Evolutionary conservation across 805 yeast genomes (phyloP).

Genomic region (Candida palmyrensis): DNA sequence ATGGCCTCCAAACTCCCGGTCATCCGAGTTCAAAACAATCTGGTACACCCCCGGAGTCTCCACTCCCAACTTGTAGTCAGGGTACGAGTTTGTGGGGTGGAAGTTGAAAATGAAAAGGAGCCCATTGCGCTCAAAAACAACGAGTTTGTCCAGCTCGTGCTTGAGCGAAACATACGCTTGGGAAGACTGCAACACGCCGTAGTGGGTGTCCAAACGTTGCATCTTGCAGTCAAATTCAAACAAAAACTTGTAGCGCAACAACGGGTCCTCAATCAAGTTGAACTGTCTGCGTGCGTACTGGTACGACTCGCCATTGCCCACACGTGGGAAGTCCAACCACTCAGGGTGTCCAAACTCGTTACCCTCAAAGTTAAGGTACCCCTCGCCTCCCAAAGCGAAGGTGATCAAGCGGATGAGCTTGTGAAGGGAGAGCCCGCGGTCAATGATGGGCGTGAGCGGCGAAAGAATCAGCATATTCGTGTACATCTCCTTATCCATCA

Average conservation of each 20-base stretch:
- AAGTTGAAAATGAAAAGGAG: constrained; percentile 84
- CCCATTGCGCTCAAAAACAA: constrained; percentile 86
- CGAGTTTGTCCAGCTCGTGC: constrained; percentile 81
- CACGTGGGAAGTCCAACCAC: constrained; percentile 96
- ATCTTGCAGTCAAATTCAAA: constrained; percentile 81
- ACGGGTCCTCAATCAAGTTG: constrained; percentile 74
- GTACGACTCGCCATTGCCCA: constrained; percentile 80
- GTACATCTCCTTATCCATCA: constrained; percentile 98
- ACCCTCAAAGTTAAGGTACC: constrained; percentile 93
- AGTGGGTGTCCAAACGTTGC: constrained; percentile 69
- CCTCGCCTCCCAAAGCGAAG: constrained; percentile 93
- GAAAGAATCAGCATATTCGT: constrained; percentile 83
- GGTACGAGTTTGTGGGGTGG: constrained; percentile 76
- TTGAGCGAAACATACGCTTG: constrained; percentile 84
- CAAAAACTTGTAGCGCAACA: constrained; percentile 73
- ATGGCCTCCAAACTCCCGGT: constrained; percentile 74
- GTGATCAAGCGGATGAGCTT: constrained; percentile 86
- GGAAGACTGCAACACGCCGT: constrained; percentile 64
- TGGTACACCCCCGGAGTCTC: constrained; percentile 72
- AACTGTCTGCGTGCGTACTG: constrained; percentile 96
- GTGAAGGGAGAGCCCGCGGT: constrained; percentile 87
- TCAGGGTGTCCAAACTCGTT: constrained; percentile 99
- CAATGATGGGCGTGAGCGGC: constrained; percentile 70
- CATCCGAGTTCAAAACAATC: constrained; percentile 73
- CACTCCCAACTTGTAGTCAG: constrained; percentile 89